Evolutionary conservation across 345 rosid genomes (phyloP).

Genomic region (Linum usitatissimum): DNA sequence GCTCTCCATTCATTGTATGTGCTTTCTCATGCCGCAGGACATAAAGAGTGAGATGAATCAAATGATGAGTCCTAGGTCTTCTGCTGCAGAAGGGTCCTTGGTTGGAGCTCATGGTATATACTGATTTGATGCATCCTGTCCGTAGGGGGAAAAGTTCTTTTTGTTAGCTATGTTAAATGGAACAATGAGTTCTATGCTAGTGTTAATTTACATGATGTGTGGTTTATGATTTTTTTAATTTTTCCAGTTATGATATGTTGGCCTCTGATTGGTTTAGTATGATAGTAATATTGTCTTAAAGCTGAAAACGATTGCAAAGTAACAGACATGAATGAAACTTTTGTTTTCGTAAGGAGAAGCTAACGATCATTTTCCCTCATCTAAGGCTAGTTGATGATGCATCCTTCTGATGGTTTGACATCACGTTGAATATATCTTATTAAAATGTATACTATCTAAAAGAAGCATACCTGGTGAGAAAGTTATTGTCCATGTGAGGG

Average conservation of each 20-base stretch:
- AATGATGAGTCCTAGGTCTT: slow-evolving; percentile 30
- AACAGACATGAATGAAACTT: no score
- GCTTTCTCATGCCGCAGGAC: slow-evolving; percentile 23
- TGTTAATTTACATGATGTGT: neutral
- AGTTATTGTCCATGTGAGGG: no score
- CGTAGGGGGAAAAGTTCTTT: neutral
- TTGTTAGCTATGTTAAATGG: neutral
- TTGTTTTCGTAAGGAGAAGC: no score
- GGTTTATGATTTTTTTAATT: neutral
- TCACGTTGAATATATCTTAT: no score
- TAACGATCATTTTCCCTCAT: no score
- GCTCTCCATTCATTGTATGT: neutral
- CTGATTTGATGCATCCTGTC: slow-evolving; percentile 1
- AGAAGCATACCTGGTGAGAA: no score
- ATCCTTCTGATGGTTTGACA: no score
- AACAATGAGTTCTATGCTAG: neutral
- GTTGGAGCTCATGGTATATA: slow-evolving; percentile 37
- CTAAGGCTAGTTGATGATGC: no score
- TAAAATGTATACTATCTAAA: no score
- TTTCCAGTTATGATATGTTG: neutral
- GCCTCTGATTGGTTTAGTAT: no score
- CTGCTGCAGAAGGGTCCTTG: slow-evolving; percentile 31
- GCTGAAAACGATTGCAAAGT: no score
- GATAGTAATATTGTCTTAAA: no score
- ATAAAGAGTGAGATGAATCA: slow-evolving; percentile 34